Evolutionary conservation across 1,139 yeast species (phyloP), one percentile per base, ranked within the genome.

Genomic region (Cylindricascospora bacillispora): DNA sequence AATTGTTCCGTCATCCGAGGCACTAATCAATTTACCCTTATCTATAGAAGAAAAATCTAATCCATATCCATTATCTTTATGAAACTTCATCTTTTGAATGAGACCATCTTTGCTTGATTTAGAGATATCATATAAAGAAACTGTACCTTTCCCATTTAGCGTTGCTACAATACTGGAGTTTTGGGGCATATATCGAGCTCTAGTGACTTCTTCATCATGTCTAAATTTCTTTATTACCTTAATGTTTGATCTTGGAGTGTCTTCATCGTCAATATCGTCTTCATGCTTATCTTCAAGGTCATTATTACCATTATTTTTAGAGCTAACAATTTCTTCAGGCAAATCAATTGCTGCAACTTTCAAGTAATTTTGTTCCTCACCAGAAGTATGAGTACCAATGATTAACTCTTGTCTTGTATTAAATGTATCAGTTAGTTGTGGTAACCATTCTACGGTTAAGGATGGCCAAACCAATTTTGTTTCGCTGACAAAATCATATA

Each of bases 331-430:
- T 29, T 47, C 56, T 16, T 44, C 50, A 1, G 94, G 93, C n/a
- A 80, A 45, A 32, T 75, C 76, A 2, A 85, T 70, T 4, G 73
- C 59, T 2, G 89, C 93, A 18, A 85, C 57, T 48, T 89, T 80
- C 39, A 89, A 55, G 52, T 73, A 82, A 49, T 89, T 81, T 3
- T 68, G 67, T 32, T 76, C 93, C 34, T 71, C 75, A 3, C 83
- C 93, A 1, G 86, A 71, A 0, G 97, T 82, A 49, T 82, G 86
- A 0, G 98, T 89, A 9, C 95, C 94, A 24, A 86, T 56, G 14
- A 86, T 53, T 33, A 89, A 53, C 25, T 56, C 48, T 37, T 60
- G 63, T 16, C 52, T 49, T 11, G 27, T 18, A 5, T 44, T 41
- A 4, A 36, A 30, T 2, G 26, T 28, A 3, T 35, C 30, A 2